Conservation (phyloP, 495 filamentous ascomycete species). For the Annulohypoxylon moriforme region DNA sequence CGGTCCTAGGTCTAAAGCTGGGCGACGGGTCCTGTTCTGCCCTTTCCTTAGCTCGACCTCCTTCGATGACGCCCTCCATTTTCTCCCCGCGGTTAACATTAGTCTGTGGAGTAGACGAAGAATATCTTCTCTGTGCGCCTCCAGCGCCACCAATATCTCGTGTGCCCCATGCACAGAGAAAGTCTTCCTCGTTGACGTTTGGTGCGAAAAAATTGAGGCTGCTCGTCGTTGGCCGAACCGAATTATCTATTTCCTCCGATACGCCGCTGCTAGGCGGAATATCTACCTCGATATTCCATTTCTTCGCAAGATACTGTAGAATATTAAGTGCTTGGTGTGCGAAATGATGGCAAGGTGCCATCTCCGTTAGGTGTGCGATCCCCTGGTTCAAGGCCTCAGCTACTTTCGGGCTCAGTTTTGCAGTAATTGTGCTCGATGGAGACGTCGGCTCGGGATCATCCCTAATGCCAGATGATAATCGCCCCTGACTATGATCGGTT, state of each 20-base stretch:
- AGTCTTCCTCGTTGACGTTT: constrained; percentile 56
- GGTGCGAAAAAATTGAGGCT: constrained; percentile 65
- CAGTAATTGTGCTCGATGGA: constrained; percentile 36
- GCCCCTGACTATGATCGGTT: constrained; percentile 27
- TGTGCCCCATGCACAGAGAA: constrained; percentile 51
- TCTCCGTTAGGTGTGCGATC: constrained; percentile 65
- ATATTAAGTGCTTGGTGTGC: constrained; percentile 69
- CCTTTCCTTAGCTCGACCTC: constrained; percentile 17
- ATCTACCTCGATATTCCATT: constrained; percentile 66
- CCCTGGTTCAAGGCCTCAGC: constrained; percentile 55
- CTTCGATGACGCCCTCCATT: constrained; percentile 41
- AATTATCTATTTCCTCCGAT: constrained; percentile 45
- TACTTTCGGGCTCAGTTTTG: constrained; percentile 46
- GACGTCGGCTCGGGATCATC: constrained; percentile 44
- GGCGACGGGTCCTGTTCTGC: constrained; percentile 32
- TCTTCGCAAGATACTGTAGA: constrained; percentile 62
- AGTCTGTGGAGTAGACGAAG: constrained; percentile 10
- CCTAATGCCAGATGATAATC: constrained; percentile 29
- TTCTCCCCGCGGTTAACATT: constrained; percentile 32
- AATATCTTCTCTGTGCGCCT: constrained; percentile 16
- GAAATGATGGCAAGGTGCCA: constrained; percentile 69
- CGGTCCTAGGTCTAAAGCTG: constrained; percentile 1
- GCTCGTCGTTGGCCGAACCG: constrained; percentile 52
- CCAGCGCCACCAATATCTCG: constrained; percentile 13
- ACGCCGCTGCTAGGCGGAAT: constrained; percentile 38